Percentiles rank a stretch among this genome's conserved stretches.
These are phyloP conservation scores for Geotrichum cucujoidarum DNA, from an alignment of 1,139 yeast genomes.

Conservation along the genomic window DNA sequence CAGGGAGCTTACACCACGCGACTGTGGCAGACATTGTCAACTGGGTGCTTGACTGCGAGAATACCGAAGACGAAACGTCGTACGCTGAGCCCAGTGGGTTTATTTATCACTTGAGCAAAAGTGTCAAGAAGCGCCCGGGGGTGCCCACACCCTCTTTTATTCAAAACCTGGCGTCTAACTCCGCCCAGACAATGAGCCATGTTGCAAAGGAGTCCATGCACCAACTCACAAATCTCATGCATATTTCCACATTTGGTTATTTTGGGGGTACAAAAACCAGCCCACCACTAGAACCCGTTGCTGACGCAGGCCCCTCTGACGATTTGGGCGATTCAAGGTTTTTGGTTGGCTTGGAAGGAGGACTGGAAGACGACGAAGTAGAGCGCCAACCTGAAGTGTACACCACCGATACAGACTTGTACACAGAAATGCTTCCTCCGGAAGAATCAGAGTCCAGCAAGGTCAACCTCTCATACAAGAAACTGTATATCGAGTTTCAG, in stretches of 20 bases:
- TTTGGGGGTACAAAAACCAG: conserved; percentile 14
- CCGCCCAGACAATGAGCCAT: conserved; percentile 21
- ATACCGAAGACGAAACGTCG: conserved; percentile 25
- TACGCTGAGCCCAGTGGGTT: conserved; percentile 30
- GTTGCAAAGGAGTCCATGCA: conserved; percentile 29
- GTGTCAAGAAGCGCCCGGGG: neutral
- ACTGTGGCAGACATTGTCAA: conserved; percentile 27
- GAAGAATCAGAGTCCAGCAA: neutral
- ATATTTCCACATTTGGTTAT: conserved; percentile 20
- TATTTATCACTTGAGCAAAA: conserved; percentile 26
- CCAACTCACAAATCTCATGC: conserved; percentile 25
- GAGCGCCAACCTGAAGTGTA: conserved; percentile 5
- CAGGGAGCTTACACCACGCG: conserved; percentile 15
- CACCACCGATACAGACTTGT: conserved; percentile 12
- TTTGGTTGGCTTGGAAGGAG: conserved; percentile 27
- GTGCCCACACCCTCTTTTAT: conserved; percentile 2
- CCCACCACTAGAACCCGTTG: conserved; percentile 16
- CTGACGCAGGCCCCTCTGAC: conserved; percentile 21
- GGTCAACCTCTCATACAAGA: conserved; percentile 13
- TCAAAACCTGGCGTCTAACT: conserved; percentile 12
- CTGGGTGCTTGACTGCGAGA: conserved; percentile 31
- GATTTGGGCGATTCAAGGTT: conserved; percentile 28
- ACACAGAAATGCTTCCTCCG: conserved; percentile 9
- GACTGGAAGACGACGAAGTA: conserved; percentile 23
- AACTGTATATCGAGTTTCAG: conserved; percentile 3